Base-by-base conservation (phyloP, 2,329 filamentous ascomycete genomes). In the Phaeosphaeria sp. region DNA sequence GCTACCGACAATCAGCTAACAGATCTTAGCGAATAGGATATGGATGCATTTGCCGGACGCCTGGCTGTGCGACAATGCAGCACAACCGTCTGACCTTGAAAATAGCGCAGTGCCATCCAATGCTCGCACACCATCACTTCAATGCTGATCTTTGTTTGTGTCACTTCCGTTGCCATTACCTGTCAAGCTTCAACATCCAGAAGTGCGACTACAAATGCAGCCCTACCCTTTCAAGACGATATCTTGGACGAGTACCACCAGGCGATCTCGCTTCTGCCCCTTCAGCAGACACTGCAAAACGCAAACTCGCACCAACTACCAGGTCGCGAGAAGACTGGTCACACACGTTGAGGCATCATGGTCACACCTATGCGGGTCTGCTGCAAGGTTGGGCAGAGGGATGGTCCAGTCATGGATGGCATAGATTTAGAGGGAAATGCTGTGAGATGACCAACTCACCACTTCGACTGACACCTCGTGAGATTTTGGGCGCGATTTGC, bases 71-170 rank as follows among this genome's bases (percentile, higher is more conserved):
- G 57, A 46, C 33, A 25, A 48, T 30, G 58, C 52, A 54, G 43
- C 41, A 20, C 25, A 41, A 42, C 23, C 42, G 52, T 50, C 52
- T 55, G 53, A 55, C 44, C 23, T 21, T 27, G 42, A 43, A n/a
- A 55, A 44, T 18, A 30, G 52, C 33, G 47, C 25, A 36, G 50
- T 49, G 49, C 33, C 46, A 46, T 50, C 64, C 62, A 65, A 65
- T 66, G 50, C 62, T 55, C 62, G 46, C 18, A 58, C 59, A 60
- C 61, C 63, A 60, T 27, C 52, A 52, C 30, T 25, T 43, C 50
- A 47, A 49, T 39, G 51, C 52, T 48, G 50, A 53, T 48, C 53
- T 46, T 53, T 41, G 13, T 33, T 56, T 60, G 55, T 27, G 18
- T 22, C 21, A 60, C 52, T n/a, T 30, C 58, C 46, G 55, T 47